These are phyloP conservation scores for Sugiyamaella americana DNA, from an alignment of 805 yeast genomes.

Conservation along the genomic window DNA sequence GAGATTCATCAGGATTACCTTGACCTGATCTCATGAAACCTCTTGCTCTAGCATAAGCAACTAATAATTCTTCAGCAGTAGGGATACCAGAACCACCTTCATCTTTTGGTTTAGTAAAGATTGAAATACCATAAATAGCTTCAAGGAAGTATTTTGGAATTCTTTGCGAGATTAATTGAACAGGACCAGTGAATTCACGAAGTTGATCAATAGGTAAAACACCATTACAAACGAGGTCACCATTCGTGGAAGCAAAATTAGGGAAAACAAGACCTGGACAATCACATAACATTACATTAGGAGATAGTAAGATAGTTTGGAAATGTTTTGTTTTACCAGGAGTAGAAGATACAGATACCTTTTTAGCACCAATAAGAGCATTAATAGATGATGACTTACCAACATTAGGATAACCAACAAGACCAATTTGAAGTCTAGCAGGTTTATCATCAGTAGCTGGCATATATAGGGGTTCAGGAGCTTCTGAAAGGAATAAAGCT, in stretches of 20 bases:
- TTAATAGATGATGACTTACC: slow-evolving; percentile 98
- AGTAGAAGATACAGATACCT: slow-evolving; percentile 96
- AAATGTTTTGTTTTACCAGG: slow-evolving; percentile 99
- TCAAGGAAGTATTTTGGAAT: slow-evolving; percentile 85
- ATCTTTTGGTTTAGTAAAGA: slow-evolving; percentile 62
- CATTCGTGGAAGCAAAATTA: slow-evolving; percentile 92
- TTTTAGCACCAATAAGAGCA: slow-evolving; percentile 92
- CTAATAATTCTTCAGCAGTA: slow-evolving; percentile 80
- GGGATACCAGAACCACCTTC: slow-evolving; percentile 89
- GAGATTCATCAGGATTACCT: slow-evolving; percentile 92
- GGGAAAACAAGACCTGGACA: slow-evolving; percentile 99
- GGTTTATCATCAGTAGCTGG: slow-evolving; percentile 47
- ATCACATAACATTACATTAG: slow-evolving; percentile 83
- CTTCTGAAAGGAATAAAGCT: slow-evolving; percentile 62
- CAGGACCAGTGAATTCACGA: slow-evolving; percentile 86
- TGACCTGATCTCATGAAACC: slow-evolving; percentile 92
- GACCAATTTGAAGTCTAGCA: slow-evolving; percentile 70
- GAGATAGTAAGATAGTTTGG: slow-evolving; percentile 86
- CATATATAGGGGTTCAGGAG: slow-evolving; percentile 44
- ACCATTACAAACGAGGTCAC: slow-evolving; percentile 96
- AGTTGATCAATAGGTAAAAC: slow-evolving; percentile 97
- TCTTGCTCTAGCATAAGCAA: slow-evolving; percentile 91
- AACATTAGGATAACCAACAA: slow-evolving; percentile 96
- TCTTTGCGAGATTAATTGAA: slow-evolving; percentile 76
- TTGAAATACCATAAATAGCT: slow-evolving; percentile 88